These are phyloP conservation scores for Lipomyces spencermartinsiae DNA, from an alignment of 805 yeast species.

Conservation along the genomic window DNA sequence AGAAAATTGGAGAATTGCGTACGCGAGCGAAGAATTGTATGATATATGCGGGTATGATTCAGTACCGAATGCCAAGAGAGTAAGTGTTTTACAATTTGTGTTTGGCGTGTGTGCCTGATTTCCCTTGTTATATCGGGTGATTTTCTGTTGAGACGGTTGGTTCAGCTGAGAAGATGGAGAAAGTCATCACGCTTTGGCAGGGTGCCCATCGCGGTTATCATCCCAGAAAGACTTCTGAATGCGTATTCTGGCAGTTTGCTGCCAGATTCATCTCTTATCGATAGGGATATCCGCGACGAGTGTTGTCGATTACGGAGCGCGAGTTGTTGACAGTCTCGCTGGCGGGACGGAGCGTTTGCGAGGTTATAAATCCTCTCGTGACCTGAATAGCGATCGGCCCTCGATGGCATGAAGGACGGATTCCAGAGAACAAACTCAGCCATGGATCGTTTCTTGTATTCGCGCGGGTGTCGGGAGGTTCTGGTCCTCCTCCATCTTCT, in stretches of 20 bases:
- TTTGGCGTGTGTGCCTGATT: background rate
- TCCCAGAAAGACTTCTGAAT: no score
- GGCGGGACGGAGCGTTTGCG: no score
- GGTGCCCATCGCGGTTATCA: no score
- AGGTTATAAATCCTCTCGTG: no score
- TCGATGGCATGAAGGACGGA: no score
- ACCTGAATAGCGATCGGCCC: no score
- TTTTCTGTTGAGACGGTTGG: background rate
- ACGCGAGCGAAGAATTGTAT: constrained; percentile 83
- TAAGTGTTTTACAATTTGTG: constrained; percentile 20
- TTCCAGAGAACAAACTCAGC: background rate
- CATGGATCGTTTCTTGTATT: background rate
- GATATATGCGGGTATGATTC: constrained; percentile 94
- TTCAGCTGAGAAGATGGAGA: background rate
- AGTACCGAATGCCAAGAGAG: constrained; percentile 82
- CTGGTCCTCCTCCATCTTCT: background rate
- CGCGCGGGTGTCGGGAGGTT: background rate
- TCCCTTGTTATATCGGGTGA: constrained; percentile 3
- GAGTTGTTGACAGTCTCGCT: no score
- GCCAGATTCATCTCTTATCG: no score
- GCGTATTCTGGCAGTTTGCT: no score
- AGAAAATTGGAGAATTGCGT: constrained; percentile 61
- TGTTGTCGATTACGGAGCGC: no score
- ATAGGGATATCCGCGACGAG: no score
- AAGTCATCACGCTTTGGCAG: no score